A percentile compares a stretch with the other conserved stretches of the same genome.
These are phyloP conservation scores for Lactarius pseudohatsudake DNA, from an alignment of 768 basidiomycete genomes.

Conservation along the genomic window DNA sequence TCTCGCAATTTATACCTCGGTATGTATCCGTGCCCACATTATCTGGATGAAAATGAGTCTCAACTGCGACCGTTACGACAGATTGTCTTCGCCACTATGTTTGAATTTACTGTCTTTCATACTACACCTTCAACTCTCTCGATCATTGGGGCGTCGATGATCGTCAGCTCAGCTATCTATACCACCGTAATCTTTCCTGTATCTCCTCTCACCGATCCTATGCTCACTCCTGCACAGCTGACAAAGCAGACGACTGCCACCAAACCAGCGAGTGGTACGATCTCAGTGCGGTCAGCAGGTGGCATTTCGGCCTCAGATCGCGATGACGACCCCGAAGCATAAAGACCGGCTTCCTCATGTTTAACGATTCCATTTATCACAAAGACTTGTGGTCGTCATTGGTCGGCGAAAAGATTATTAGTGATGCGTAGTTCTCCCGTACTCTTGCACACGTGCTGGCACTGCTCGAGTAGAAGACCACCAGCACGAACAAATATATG, in stretches of 20 bases:
- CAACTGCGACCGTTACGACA: not conserved
- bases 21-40: not conserved
- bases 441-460: too few relatives aligned
- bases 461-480: too few relatives aligned
- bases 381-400: not conserved
- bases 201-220: not conserved
- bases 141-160: constrained; percentile 61
- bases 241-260: constrained; percentile 13
- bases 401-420: not conserved
- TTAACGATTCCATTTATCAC: not conserved
- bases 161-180: constrained; percentile 60
- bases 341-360: not conserved
- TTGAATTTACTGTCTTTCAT: constrained; percentile 67
- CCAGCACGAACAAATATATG: too few relatives aligned
- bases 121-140: constrained; percentile 58
- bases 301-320: not conserved
- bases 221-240: not conserved
- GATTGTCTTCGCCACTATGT: constrained; percentile 56
- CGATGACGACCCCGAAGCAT: constrained; percentile 2
- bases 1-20: constrained; percentile 58
- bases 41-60: not conserved
- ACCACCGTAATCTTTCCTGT: constrained; percentile 51
- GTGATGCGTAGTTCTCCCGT: not conserved
- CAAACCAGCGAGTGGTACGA: constrained; percentile 12
- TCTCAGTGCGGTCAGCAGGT: not conserved